Conservation (phyloP, 192 early-diverging fungal genomes). For the Coemansia sp. region DNA sequence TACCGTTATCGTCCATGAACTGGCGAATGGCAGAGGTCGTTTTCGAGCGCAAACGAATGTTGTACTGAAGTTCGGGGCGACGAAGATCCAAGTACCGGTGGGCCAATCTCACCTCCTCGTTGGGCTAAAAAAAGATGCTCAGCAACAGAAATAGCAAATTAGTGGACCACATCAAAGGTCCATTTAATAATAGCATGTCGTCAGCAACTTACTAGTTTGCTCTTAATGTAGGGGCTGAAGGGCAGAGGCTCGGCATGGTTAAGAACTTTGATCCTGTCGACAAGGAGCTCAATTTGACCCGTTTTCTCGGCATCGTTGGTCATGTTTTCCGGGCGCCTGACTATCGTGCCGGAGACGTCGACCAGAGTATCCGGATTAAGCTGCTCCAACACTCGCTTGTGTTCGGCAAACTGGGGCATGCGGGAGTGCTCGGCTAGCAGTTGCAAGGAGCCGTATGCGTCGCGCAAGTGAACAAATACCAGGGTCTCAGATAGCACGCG, state of each 20-base stretch:
- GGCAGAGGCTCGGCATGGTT: constrained; percentile 59
- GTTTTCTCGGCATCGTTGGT: constrained; percentile 34
- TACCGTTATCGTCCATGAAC: constrained; percentile 66
- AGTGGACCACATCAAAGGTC: not conserved
- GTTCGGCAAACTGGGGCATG: constrained; percentile 48
- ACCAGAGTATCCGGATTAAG: constrained; percentile 74
- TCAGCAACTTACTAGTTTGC: constrained; percentile 17
- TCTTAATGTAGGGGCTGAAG: constrained; percentile 34
- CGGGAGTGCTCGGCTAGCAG: constrained; percentile 50
- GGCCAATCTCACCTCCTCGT: constrained; percentile 73
- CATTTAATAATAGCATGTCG: not conserved
- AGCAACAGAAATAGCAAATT: not conserved
- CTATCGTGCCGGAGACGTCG: constrained; percentile 64
- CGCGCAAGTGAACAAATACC: constrained; percentile 77
- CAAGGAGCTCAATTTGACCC: constrained; percentile 71
- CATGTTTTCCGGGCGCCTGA: constrained; percentile 55
- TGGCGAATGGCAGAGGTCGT: constrained; percentile 67
- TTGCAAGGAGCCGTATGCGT: constrained; percentile 74
- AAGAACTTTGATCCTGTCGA: constrained; percentile 61
- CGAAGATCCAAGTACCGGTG: constrained; percentile 83
- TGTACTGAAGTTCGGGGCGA: constrained; percentile 69
- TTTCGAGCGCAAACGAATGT: constrained; percentile 68
- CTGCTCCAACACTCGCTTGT: constrained; percentile 24
- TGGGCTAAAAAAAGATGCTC: constrained; percentile 47
- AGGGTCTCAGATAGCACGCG: constrained; percentile 70